Evolutionary conservation across 345 rosid species (phyloP).

Genomic region (Toxicodendron radicans): DNA sequence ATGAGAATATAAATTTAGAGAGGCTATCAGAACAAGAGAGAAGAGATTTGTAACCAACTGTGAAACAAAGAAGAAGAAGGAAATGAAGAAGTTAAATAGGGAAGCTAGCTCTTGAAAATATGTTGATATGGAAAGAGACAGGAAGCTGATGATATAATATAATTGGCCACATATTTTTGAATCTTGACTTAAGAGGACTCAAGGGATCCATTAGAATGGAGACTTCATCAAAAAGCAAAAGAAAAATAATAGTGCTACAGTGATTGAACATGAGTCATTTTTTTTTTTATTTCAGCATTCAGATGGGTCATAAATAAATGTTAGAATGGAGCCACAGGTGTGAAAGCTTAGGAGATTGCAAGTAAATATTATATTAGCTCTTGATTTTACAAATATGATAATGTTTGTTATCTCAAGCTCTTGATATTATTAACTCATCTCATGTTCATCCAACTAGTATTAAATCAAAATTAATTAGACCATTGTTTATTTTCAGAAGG

Average conservation of each 20-base stretch:
- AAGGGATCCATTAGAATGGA: not conserved
- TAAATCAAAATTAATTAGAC: too few species aligned
- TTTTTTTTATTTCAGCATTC: not conserved
- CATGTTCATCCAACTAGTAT: too few species aligned
- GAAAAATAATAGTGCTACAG: too few species aligned
- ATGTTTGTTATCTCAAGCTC: too few species aligned
- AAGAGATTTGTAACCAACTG: not conserved
- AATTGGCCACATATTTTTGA: not conserved
- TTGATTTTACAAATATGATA: too few species aligned
- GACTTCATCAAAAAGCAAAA: not conserved
- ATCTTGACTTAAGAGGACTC: not conserved
- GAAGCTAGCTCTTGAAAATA: not conserved
- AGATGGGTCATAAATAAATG: too few species aligned
- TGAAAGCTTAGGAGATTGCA: too few species aligned
- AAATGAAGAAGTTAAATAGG: constrained; percentile 18
- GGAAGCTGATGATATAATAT: not conserved
- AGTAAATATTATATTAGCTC: too few species aligned
- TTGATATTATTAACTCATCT: too few species aligned
- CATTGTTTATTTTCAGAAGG: too few species aligned
- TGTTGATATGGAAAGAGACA: constrained; percentile 6
- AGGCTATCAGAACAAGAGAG: too few species aligned
- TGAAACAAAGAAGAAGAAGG: not conserved
- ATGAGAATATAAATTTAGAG: not conserved
- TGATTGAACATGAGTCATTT: not conserved
- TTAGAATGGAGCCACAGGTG: too few species aligned